Base-by-base conservation (phyloP, 495 filamentous ascomycete genomes). In the Corynascus novoguineensis region DNA sequence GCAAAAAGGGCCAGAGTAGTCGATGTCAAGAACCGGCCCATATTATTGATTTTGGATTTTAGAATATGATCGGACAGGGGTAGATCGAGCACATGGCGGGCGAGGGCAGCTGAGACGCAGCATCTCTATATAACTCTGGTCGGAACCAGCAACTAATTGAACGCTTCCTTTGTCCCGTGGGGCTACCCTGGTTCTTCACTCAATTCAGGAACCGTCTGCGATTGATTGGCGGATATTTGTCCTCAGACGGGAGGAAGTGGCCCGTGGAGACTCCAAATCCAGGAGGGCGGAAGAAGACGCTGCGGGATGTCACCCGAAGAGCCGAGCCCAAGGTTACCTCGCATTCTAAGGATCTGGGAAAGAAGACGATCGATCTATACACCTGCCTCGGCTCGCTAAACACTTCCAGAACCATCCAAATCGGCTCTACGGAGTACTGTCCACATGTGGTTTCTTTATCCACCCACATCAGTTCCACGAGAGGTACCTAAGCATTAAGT, bases 231-330 rank as follows among this genome's bases (percentile, higher is more conserved):
- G 68, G 68, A 68, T 22, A n/a, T 48, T 32, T 4, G 15, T 10
- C 8, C 14, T 5, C 31, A 17, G 32, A 48, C 50, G 54, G 38
- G 59, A 28, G 37, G 11, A 28, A 29, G 51, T 58, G 60, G 56
- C 21, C 40, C 45, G 47, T 48, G 42, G 53, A 37, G 32, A 35
- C 21, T 45, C 56, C 57, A 12, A 60, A 69, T 70, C 50, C 57
- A 67, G 66, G 68, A 64, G 55, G 60, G 57, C 68, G 68, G 68
- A 71, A 53, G 68, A 52, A 66, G 58, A 31, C 3, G 38, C 25
- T 60, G 67, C 67, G 67, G 64, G 62, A 59, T 61, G 22, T 38
- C 15, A 58, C 58, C 67, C 60, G 64, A 63, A 63, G 50, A 70
- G 59, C 65, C 67, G 63, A 37, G 44, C 57, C 4, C 21, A 41